These are phyloP conservation scores for Colletotrichum nymphaeae DNA, from an alignment of 2,329 filamentous ascomycete species.

Conservation along the genomic window DNA sequence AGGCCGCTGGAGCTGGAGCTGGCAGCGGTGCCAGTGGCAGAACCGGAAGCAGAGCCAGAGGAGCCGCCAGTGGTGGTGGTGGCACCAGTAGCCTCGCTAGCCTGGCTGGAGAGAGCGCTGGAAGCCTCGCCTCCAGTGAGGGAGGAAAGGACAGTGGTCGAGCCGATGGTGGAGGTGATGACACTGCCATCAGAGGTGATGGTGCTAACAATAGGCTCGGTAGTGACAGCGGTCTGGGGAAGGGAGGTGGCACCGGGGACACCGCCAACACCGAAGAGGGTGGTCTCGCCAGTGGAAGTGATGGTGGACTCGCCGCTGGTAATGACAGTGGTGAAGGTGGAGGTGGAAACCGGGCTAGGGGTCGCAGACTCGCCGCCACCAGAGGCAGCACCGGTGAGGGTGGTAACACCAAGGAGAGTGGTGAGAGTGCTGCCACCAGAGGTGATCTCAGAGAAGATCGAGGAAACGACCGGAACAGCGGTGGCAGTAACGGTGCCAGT, in stretches of 20 bases:
- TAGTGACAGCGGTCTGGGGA: conserved; percentile 19
- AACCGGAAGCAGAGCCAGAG: not conserved
- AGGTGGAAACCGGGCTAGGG: conserved; percentile 48
- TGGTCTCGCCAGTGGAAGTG: conserved; percentile 42
- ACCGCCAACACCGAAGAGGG: conserved; percentile 40
- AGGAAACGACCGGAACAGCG: conserved; percentile 21
- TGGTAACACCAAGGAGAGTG: conserved; percentile 43
- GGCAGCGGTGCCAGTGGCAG: conserved; percentile 21
- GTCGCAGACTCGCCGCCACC: conserved; percentile 10
- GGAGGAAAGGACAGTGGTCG: conserved; percentile 41
- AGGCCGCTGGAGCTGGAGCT: conserved; percentile 30
- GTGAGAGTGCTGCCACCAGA: conserved; percentile 51
- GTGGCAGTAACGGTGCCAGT: conserved; percentile 28
- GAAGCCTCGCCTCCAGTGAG: conserved; percentile 39
- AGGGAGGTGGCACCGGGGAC: conserved; percentile 21
- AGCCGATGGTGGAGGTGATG: conserved; percentile 31
- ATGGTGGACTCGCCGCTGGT: conserved; percentile 38
- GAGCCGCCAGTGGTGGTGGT: conserved; percentile 30
- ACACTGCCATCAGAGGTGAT: conserved; percentile 22
- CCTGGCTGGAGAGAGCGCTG: conserved; percentile 38
- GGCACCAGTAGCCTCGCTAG: conserved; percentile 27
- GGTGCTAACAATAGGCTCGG: conserved; percentile 34
- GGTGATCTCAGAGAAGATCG: conserved; percentile 37
- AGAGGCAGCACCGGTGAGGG: conserved; percentile 2
- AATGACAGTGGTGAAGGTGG: conserved; percentile 39